A percentile compares a stretch with the other conserved stretches of the same genome.
These are phyloP conservation scores for Mycena maculata DNA, from an alignment of 768 basidiomycete genomes.

Conservation along the genomic window DNA sequence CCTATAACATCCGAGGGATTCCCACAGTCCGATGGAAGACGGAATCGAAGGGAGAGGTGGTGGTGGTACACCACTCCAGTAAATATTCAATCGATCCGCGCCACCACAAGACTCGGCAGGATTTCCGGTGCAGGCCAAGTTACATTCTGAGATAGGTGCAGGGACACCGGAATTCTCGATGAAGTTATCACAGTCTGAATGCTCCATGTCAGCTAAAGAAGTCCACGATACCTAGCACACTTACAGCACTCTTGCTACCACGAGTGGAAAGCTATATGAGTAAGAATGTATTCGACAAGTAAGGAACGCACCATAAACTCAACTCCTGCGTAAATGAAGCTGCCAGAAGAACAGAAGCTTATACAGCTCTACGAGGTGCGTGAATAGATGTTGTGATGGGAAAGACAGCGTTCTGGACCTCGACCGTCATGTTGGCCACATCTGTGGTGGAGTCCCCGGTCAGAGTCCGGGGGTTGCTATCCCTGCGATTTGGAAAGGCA, in stretches of 20 bases:
- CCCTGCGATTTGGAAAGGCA: slow-evolving; percentile 50
- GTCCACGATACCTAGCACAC: slow-evolving; percentile 33
- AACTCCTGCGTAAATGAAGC: slow-evolving; percentile 74
- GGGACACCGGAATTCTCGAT: slow-evolving; percentile 59
- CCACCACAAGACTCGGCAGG: slow-evolving; percentile 70
- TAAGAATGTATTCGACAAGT: slow-evolving; percentile 3
- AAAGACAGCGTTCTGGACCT: slow-evolving; percentile 31
- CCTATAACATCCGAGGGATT: slow-evolving; percentile 82
- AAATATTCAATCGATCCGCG: slow-evolving; percentile 68
- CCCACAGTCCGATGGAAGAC: slow-evolving; percentile 70
- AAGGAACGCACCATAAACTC: slow-evolving; percentile 59
- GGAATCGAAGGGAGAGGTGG: slow-evolving; percentile 66
- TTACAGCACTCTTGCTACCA: slow-evolving; percentile 64
- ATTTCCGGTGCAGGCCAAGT: slow-evolving; percentile 71
- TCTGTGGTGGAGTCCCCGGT: slow-evolving; percentile 57
- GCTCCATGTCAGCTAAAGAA: slow-evolving; percentile 9
- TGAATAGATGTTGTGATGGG: not conserved
- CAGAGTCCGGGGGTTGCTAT: slow-evolving; percentile 71
- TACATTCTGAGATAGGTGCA: slow-evolving; percentile 65
- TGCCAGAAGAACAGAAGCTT: slow-evolving; percentile 56
- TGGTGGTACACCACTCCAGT: slow-evolving; percentile 69
- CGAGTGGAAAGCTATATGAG: slow-evolving; percentile 35
- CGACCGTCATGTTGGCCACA: slow-evolving; percentile 69
- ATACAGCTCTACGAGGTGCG: slow-evolving; percentile 48
- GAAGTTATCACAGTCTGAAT: slow-evolving; percentile 74